Evolutionary conservation across 2,329 filamentous ascomycete species (phyloP).

Genomic region (Trichoderma gracile): DNA sequence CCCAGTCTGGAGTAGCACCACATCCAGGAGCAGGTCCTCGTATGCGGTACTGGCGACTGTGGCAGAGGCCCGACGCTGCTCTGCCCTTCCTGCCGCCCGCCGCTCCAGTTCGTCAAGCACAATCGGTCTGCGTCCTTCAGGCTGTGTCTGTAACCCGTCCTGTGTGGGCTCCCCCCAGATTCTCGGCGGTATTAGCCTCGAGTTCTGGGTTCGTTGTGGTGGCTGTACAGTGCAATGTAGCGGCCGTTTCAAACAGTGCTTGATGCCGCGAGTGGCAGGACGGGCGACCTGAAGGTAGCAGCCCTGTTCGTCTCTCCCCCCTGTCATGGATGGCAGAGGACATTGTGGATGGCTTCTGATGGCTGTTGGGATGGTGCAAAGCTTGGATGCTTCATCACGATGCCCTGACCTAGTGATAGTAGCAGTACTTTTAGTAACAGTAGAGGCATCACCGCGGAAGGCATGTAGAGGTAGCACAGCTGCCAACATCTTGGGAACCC

Average conservation of each 20-base stretch:
- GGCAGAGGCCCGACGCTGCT: not conserved
- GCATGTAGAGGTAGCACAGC: not conserved
- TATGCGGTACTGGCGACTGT: conserved; percentile 1
- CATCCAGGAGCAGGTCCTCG: not conserved
- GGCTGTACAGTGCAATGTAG: not conserved
- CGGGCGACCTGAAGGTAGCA: not conserved
- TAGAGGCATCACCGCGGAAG: too few relatives aligned
- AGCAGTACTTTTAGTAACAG: not conserved
- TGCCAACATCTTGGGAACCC: not conserved
- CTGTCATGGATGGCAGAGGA: conserved; percentile 4
- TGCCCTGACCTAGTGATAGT: not conserved
- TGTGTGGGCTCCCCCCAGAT: not conserved
- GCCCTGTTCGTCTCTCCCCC: not conserved
- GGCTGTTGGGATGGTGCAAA: not conserved
- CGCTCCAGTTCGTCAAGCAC: not conserved
- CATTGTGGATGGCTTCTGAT: conserved; percentile 12
- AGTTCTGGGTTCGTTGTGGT: conserved; percentile 1
- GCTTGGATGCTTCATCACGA: not conserved
- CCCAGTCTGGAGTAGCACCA: conserved; percentile 22
- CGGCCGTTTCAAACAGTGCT: too few relatives aligned
- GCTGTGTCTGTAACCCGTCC: not conserved
- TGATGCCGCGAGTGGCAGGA: not conserved
- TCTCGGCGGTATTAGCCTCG: conserved; percentile 17
- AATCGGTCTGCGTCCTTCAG: not conserved
- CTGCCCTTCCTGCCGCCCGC: not conserved